Conservation (phyloP, 495 filamentous ascomycete genomes). For the Emericellopsis terricola region DNA sequence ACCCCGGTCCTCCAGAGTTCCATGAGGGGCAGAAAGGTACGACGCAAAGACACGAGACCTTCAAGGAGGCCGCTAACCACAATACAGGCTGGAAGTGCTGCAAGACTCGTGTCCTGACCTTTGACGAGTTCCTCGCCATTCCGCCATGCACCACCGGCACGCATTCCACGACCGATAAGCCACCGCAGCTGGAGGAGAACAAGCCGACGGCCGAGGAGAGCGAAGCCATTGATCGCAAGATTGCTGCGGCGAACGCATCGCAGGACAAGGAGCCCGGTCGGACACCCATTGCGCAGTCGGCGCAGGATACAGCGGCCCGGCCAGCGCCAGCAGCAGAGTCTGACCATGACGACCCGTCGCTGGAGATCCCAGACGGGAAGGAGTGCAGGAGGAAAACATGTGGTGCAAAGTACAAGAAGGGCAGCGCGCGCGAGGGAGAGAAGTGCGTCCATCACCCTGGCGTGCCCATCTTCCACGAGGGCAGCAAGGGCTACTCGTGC, state of each 20-base stretch:
- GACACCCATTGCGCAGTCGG: constrained; percentile 27
- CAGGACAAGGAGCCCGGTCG: constrained; percentile 24
- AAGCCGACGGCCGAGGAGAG: constrained; percentile 13
- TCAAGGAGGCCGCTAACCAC: too few species aligned
- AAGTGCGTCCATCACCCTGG: constrained; percentile 76
- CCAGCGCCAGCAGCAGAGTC: constrained; percentile 57
- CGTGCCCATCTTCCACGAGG: constrained; percentile 84
- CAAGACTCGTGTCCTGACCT: constrained; percentile 92
- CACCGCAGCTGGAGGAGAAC: constrained; percentile 37
- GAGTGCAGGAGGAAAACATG: constrained; percentile 68
- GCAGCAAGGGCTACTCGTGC: constrained; percentile 91
- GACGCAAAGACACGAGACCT: constrained; percentile 9
- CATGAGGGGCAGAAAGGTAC: constrained; percentile 98
- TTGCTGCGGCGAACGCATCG: constrained; percentile 9
- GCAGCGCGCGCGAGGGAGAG: constrained; percentile 46
- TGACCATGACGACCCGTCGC: constrained; percentile 65
- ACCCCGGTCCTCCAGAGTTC: constrained; percentile 87
- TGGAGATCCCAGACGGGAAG: constrained; percentile 51
- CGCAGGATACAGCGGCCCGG: constrained; percentile 37
- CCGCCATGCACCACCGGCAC: constrained; percentile 87
- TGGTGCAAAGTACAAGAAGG: constrained; percentile 40
- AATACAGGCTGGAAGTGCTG: constrained; percentile 99
- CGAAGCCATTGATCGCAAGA: constrained; percentile 2
- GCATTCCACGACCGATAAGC: constrained; percentile 67
- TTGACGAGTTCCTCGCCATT: constrained; percentile 94